Evolutionary conservation across 495 filamentous ascomycete genomes (phyloP), one percentile per base, ranked within the genome.

Genomic region (Trichoderma asperelloides): DNA sequence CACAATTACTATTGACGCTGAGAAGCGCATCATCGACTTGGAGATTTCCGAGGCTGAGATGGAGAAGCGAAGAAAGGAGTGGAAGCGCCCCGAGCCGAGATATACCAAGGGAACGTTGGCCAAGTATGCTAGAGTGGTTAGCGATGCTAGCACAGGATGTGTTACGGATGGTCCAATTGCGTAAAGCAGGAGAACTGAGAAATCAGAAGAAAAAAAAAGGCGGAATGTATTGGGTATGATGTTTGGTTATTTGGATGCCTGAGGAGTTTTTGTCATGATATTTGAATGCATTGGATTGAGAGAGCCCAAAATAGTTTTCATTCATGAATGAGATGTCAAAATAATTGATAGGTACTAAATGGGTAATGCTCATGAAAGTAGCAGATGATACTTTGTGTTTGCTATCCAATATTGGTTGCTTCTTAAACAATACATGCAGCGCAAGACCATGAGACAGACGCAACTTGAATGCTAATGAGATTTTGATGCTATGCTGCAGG

Each of bases 91-190:
- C 51, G 76, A 82, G 69, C 69, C 86, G 62, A 88, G 87, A 77
- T 91, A 90, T 68, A 79, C 78, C 25, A 87, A 86, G 77, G 91
- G 91, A 13, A 93, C 91, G 16, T 76, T 94, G 68, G 87, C 85
- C 69, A 93, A 93, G 78, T 94, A 94, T 71, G 84, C 89, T 25
- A 80, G 78, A 74, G 70, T 85, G 60, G 88, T 94, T 45, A 84
- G 79, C 67, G 88, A 93, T 76, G 91, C 91, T 8, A 91, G 87
- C 79, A 87, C 88, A 67, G 91, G 91, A 43, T 93, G 91, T 74
- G 87, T 94, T 47, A 94, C 91, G 5, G 91, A 93, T 73, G 82
- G 75, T 16, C 62, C 37, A 4, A 65, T 63, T 39, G 55, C 55
- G 23, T 30, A 33, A 60, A 27, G 1, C 9, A 9, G 27, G 49